These are phyloP conservation scores for Naganishia sp. DNA, from an alignment of 1,284 basidiomycete species.

Conservation along the genomic window DNA sequence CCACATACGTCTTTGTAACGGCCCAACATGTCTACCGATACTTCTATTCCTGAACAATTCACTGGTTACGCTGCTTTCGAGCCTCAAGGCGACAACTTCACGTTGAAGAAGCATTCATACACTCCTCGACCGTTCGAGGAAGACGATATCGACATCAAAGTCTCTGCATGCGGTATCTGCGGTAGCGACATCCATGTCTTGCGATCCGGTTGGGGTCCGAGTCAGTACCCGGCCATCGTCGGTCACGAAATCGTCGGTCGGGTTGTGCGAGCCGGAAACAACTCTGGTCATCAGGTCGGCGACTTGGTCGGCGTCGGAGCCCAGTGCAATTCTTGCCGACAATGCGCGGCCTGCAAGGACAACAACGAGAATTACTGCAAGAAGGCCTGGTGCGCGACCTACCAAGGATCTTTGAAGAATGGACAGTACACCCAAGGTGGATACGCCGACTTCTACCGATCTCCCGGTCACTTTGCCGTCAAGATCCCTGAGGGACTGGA, in stretches of 20 bases:
- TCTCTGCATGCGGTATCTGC: slow-evolving; percentile 36
- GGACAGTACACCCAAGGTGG: slow-evolving; percentile 32
- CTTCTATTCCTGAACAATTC: slow-evolving; percentile 30
- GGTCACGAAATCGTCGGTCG: slow-evolving; percentile 33
- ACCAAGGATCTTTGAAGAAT: slow-evolving; percentile 29
- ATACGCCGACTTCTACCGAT: slow-evolving; percentile 34
- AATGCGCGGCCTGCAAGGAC: slow-evolving; percentile 28
- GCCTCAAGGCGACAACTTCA: slow-evolving; percentile 37
- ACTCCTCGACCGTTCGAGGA: slow-evolving; percentile 41
- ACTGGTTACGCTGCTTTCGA: slow-evolving; percentile 33
- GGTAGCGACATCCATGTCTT: slow-evolving; percentile 31
- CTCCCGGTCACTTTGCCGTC: slow-evolving; percentile 32
- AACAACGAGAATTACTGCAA: slow-evolving; percentile 32
- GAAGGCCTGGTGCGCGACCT: slow-evolving; percentile 33
- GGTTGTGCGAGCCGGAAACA: slow-evolving; percentile 29
- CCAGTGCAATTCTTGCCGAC: slow-evolving; percentile 32
- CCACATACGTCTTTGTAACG: neutral
- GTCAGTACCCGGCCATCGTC: slow-evolving; percentile 32
- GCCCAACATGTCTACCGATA: slow-evolving; percentile 6
- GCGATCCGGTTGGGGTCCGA: slow-evolving; percentile 30
- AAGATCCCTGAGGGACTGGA: slow-evolving; percentile 32
- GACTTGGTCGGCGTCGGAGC: slow-evolving; percentile 34
- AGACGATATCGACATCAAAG: slow-evolving; percentile 39
- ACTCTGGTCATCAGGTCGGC: slow-evolving; percentile 26
- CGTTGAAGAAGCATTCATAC: slow-evolving; percentile 39